These are phyloP conservation scores for Jaenimonas drosophilae DNA, from an alignment of 208 protist species.

Conservation along the genomic window DNA sequence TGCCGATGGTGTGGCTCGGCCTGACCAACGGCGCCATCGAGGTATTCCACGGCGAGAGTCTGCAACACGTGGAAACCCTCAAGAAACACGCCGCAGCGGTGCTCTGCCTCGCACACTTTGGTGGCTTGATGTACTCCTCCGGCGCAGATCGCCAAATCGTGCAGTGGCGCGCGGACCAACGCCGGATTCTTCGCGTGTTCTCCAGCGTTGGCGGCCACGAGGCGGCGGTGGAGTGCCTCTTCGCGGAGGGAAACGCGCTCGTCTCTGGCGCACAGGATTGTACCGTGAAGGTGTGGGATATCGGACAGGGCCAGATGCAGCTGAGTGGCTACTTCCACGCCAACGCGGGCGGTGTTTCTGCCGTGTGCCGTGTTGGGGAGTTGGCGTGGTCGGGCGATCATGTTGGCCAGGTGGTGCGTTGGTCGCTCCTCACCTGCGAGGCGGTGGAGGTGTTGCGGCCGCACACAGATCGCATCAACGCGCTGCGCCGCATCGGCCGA, in stretches of 20 bases:
- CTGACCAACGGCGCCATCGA: conserved; percentile 67
- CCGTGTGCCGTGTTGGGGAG: conserved; percentile 60
- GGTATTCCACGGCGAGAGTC: conserved; percentile 42
- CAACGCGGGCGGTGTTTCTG: conserved; percentile 32
- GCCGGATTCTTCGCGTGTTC: conserved; percentile 31
- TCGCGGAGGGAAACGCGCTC: conserved; percentile 70
- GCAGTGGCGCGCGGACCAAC: conserved; percentile 48
- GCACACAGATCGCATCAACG: conserved; percentile 37
- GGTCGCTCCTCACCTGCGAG: conserved; percentile 64
- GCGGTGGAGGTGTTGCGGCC: conserved; percentile 28
- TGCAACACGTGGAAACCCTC: conserved; percentile 17
- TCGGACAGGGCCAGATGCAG: conserved; percentile 41
- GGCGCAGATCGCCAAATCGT: conserved; percentile 54
- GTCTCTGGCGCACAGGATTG: conserved; percentile 69
- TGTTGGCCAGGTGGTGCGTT: conserved; percentile 46
- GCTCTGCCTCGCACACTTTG: conserved; percentile 61
- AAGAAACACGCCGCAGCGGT: conserved; percentile 53
- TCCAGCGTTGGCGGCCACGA: conserved; percentile 12
- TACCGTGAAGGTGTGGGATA: conserved; percentile 82
- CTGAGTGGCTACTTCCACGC: conserved; percentile 74
- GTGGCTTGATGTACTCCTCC: conserved; percentile 70
- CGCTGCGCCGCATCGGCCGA: conserved; percentile 46
- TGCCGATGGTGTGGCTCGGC: conserved; percentile 64
- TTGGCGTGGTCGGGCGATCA: conserved; percentile 80
- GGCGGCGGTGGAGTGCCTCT: conserved; percentile 59